Evolutionary conservation across 2,329 filamentous ascomycete genomes (phyloP), one percentile per base, ranked within the genome.

Genomic region (Parasarocladium wereldwijsianum): DNA sequence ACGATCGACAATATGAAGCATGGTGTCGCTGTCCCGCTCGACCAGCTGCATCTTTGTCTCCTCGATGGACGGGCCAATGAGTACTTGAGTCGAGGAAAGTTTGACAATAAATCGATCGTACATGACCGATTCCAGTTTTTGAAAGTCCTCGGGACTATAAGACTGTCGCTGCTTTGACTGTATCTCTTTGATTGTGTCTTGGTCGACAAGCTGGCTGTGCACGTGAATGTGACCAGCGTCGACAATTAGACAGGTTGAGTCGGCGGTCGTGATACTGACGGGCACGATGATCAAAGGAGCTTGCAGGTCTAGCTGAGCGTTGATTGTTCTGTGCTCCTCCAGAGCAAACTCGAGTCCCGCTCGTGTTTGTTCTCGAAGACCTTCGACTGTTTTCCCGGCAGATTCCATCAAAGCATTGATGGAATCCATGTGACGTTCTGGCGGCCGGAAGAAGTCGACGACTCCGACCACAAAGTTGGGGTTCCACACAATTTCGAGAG

Each of bases 71-170:
- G 86, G 85, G 1, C 90, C 90, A 38, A 98, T 93, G 25, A 99
- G 66, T 12, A 98, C 75, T 52, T 99, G 90, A 0, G 90, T 98
- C 0, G 87, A 93, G 13, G 92, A 79, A 17, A 99, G 64, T 46
- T 93, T 93, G 42, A 99, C 70, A 24, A 84, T 62, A 51, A 98
- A 99, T 32, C 85, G 90, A 62, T 99, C 90, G 47, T 99, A 99
- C 80, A 99, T 93, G 42, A 93, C 64, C 11, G 79, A 81, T 50
- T 96, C 85, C 4, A 99, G 70, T 26, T 77, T 72, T 50, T 80
- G 77, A 50, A 84, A 84, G 46, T 99, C 92, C 36, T 87, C 76
- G 10, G 92, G 83, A 6, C 76, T 90, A 46, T 92, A 94, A 16
- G 80, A 64, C 33, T 86, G 78, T 32, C 75, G 80, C 45, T 96